phyloP scores from a whole-genome alignment of 768 basidiomycete genomes.

The Tricholoma hemisulphureum region DNA sequence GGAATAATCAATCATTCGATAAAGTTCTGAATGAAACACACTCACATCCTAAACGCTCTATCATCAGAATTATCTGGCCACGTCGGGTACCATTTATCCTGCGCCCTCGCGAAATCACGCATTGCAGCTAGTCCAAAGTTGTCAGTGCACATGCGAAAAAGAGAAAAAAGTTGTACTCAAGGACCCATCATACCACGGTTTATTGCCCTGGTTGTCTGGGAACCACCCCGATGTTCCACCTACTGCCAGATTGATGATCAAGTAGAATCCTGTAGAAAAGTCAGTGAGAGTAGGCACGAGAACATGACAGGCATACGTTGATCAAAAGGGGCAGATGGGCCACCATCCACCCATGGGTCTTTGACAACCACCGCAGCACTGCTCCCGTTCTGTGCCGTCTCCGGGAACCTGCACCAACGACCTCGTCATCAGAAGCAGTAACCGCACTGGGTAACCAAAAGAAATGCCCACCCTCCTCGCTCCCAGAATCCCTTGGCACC shows the following conservation, averaged over 20 bases:
- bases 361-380: conserved; percentile 51
- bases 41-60: conserved; percentile 70
- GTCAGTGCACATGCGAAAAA: neutral
- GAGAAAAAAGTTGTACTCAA: conserved; percentile 35
- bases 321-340: conserved; percentile 77
- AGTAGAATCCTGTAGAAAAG: conserved; percentile 62
- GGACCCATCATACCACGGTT: conserved; percentile 75
- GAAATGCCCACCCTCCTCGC: conserved; percentile 41
- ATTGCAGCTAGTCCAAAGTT: conserved; percentile 47
- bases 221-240: conserved; percentile 91
- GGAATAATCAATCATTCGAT: conserved; percentile 14
- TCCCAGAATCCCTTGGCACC: conserved; percentile 59
- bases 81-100: conserved; percentile 63
- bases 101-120: conserved; percentile 61
- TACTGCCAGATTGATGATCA: conserved; percentile 70
- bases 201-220: conserved; percentile 71
- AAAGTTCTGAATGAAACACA: conserved; percentile 13
- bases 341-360: conserved; percentile 64
- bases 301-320: conserved; percentile 51
- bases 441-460: conserved; percentile 51
- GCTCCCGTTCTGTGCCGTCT: conserved; percentile 56
- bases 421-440: neutral
- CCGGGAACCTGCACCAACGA: conserved; percentile 51
- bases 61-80: conserved; percentile 64
- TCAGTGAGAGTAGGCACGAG: neutral